phyloP scores from a whole-genome alignment of 805 yeast genomes.

The Nakazawaea ambrosiae region DNA sequence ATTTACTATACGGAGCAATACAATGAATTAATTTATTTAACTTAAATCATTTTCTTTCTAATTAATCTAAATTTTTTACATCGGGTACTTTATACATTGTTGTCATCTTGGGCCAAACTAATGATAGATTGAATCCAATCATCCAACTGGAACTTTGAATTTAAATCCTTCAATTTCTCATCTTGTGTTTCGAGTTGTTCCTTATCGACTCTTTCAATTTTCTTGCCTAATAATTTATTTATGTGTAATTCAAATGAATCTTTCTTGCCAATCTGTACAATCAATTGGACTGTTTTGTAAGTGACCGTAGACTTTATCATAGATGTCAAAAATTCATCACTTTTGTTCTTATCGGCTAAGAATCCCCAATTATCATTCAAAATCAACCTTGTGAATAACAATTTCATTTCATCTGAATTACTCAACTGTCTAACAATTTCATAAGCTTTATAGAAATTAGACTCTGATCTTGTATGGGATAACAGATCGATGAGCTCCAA shows the following conservation, averaged over 20 bases:
- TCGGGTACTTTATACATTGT: no score
- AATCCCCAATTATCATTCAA: slow-evolving; percentile 45
- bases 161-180: slow-evolving; percentile 14
- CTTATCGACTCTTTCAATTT: not conserved
- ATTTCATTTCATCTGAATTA: slow-evolving; percentile 21
- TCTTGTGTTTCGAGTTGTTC: slow-evolving; percentile 9
- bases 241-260: slow-evolving; percentile 19
- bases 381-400: slow-evolving; percentile 55
- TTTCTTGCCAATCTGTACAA: slow-evolving; percentile 16
- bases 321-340: slow-evolving; percentile 33
- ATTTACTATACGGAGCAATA: no score
- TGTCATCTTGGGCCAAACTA: slow-evolving; percentile 7
- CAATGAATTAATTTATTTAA: slow-evolving; percentile 10
- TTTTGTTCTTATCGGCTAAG: slow-evolving; percentile 28
- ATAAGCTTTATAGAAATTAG: slow-evolving; percentile 39
- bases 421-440: slow-evolving; percentile 33
- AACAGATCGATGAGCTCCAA: slow-evolving; percentile 45
- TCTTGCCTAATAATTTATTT: slow-evolving; percentile 14
- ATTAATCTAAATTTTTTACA: no score
- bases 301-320: slow-evolving; percentile 34
- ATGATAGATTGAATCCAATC: slow-evolving; percentile 20
- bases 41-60: not conserved
- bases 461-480: slow-evolving; percentile 24
- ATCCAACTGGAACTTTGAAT: slow-evolving; percentile 15
- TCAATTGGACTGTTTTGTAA: slow-evolving; percentile 31